Evolutionary conservation across 1,284 basidiomycete species (phyloP).

Genomic region (Leccinum pachyderme): DNA sequence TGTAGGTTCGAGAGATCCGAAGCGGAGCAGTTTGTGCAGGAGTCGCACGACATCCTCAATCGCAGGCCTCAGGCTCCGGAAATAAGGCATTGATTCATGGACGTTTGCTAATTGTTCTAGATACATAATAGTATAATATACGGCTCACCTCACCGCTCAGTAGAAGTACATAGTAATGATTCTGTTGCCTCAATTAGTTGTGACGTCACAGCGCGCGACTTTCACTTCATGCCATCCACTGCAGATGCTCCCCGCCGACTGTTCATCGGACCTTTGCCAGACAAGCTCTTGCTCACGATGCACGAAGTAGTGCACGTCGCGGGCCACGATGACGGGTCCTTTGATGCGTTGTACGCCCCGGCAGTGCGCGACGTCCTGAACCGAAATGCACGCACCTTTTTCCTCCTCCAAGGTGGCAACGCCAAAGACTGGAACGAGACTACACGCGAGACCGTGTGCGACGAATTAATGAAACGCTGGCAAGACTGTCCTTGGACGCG

Average conservation of each 20-base stretch:
- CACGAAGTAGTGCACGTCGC: conserved; percentile 15
- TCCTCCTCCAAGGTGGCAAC: conserved; percentile 59
- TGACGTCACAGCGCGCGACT: neutral
- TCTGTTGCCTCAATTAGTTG: no score
- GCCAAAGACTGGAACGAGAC: conserved; percentile 64
- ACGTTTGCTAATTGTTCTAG: conserved; percentile 1
- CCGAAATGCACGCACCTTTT: conserved; percentile 60
- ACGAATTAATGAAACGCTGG: conserved; percentile 63
- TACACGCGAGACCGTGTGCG: conserved; percentile 47
- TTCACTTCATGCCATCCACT: conserved; percentile 1
- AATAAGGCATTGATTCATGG: conserved; percentile 27
- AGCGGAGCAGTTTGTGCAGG: conserved; percentile 61
- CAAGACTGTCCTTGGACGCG: conserved; percentile 62
- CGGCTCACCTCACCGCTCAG: conserved; percentile 23
- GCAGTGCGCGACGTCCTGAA: conserved; percentile 42
- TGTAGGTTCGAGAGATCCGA: conserved; percentile 74
- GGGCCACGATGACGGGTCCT: conserved; percentile 29
- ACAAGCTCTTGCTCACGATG: conserved; percentile 42
- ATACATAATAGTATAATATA: conserved; percentile 13
- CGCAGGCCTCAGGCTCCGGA: conserved; percentile 20
- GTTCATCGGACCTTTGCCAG: conserved; percentile 67
- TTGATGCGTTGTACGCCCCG: conserved; percentile 34
- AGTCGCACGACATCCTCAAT: conserved; percentile 51
- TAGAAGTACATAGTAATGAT: neutral
- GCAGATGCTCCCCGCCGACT: conserved; percentile 35